Conservation (phyloP, 2,329 filamentous ascomycete genomes). For the Graphium sp. region DNA sequence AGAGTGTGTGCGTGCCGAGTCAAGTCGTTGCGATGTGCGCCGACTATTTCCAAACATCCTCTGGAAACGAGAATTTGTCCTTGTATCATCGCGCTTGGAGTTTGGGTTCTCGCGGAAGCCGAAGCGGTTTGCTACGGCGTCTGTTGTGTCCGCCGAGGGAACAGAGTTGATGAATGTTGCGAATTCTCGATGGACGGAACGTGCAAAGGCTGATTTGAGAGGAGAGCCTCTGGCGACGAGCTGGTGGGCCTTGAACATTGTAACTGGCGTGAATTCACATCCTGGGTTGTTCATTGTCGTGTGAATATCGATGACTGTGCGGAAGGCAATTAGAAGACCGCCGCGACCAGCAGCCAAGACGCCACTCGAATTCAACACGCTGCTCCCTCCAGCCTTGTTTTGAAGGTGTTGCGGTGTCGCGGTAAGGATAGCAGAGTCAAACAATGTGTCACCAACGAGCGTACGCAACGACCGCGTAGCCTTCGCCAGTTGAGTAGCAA, state of each 20-base stretch:
- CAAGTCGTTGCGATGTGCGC: slow-evolving; percentile 8
- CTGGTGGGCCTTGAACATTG: slow-evolving; percentile 51
- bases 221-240: slow-evolving; percentile 36
- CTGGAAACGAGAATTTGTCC: too few relatives aligned
- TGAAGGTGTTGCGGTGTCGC: slow-evolving; percentile 24
- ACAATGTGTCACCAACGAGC: slow-evolving; percentile 24
- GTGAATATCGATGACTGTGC: slow-evolving; percentile 45
- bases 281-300: slow-evolving; percentile 29
- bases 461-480: slow-evolving; percentile 21
- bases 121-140: background rate
- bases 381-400: slow-evolving; percentile 8
- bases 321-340: slow-evolving; percentile 31
- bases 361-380: background rate
- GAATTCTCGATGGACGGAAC: slow-evolving; percentile 44
- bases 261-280: slow-evolving; percentile 42
- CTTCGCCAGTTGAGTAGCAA: slow-evolving; percentile 25
- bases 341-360: background rate
- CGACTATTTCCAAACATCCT: background rate
- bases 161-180: slow-evolving; percentile 23
- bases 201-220: slow-evolving; percentile 41
- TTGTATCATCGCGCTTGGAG: too few relatives aligned
- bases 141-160: background rate
- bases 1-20: slow-evolving; percentile 13
- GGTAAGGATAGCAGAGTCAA: slow-evolving; percentile 27
- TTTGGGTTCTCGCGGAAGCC: too few relatives aligned